Conservation (phyloP, 192 early-diverging fungal genomes). For the Geranomyces variabilis region DNA sequence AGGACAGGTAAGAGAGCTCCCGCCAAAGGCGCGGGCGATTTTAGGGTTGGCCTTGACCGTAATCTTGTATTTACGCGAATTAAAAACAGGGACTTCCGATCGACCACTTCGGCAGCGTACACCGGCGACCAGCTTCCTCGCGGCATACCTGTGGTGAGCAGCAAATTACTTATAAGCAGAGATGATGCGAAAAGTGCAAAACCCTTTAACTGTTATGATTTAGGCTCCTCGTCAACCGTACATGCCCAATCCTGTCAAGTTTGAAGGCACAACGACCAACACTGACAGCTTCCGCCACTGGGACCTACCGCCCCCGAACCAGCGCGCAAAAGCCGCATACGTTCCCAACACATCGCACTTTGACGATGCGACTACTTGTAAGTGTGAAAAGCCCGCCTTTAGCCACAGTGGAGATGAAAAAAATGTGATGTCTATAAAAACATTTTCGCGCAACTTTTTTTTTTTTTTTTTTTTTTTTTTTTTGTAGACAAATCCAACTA, state of each 20-base stretch:
- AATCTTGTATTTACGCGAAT: not conserved
- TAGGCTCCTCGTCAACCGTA: slow-evolving; percentile 27
- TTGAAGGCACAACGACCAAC: slow-evolving; percentile 48
- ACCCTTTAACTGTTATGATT: not conserved
- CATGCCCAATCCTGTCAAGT: slow-evolving; percentile 30
- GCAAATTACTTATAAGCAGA: not conserved
- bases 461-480: slow-evolving; percentile 1
- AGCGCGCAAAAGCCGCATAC: slow-evolving; percentile 30
- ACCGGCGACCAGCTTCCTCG: slow-evolving; percentile 34
- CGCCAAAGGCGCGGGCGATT: not conserved
- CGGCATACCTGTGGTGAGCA: not conserved
- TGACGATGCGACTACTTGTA: slow-evolving; percentile 44
- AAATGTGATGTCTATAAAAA: no score
- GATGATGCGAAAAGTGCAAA: not conserved
- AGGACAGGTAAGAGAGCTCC: slow-evolving; percentile 36
- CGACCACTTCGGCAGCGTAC: slow-evolving; percentile 49
- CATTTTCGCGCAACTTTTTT: not conserved
- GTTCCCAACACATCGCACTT: slow-evolving; percentile 43
- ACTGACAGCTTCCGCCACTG: slow-evolving; percentile 42
- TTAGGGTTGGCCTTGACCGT: not conserved
- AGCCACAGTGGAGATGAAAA: no score
- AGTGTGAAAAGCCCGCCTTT: not conserved
- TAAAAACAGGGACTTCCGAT: slow-evolving; percentile 48
- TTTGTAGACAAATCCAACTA: slow-evolving; percentile 31
- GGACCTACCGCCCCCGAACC: slow-evolving; percentile 29